These are phyloP conservation scores for Candida chilensis DNA, from an alignment of 805 yeast genomes.

Conservation along the genomic window DNA sequence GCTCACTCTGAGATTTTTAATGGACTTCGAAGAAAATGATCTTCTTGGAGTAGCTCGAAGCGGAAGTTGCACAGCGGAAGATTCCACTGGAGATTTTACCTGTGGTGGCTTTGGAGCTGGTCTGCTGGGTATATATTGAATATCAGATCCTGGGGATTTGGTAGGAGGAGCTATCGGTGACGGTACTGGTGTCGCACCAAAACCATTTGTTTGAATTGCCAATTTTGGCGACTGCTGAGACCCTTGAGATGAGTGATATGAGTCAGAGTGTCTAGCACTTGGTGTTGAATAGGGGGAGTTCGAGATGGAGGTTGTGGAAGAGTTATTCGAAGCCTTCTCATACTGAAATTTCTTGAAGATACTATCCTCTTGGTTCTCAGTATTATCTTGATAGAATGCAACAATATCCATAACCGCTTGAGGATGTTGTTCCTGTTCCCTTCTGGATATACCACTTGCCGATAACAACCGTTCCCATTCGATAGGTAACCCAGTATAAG, in stretches of 20 bases:
- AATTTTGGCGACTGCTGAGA: too few species aligned
- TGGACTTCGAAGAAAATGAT: conserved; percentile 26
- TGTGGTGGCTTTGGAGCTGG: conserved; percentile 59
- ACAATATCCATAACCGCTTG: conserved; percentile 91
- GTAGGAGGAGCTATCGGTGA: neutral
- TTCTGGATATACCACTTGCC: conserved; percentile 80
- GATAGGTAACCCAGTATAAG: conserved; percentile 84
- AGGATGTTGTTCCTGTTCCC: conserved; percentile 86
- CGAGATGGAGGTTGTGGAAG: neutral
- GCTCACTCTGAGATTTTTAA: conserved; percentile 15
- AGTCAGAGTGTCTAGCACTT: conserved; percentile 3
- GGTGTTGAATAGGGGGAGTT: conserved; percentile 13
- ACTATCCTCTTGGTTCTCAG: conserved; percentile 30
- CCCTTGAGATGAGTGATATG: neutral
- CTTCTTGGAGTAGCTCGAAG: too few species aligned
- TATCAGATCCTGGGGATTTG: conserved; percentile 17
- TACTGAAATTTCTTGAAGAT: conserved; percentile 24
- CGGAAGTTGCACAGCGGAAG: too few species aligned
- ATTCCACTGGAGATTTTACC: too few species aligned
- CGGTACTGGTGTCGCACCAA: too few species aligned
- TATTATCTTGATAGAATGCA: conserved; percentile 65
- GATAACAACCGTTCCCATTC: conserved; percentile 84
- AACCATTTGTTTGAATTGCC: too few species aligned
- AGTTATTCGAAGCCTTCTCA: conserved; percentile 1
- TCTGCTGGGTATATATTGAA: conserved; percentile 51